phyloP scores from a whole-genome alignment of 768 basidiomycete genomes.

The Mycena epipterygia region DNA sequence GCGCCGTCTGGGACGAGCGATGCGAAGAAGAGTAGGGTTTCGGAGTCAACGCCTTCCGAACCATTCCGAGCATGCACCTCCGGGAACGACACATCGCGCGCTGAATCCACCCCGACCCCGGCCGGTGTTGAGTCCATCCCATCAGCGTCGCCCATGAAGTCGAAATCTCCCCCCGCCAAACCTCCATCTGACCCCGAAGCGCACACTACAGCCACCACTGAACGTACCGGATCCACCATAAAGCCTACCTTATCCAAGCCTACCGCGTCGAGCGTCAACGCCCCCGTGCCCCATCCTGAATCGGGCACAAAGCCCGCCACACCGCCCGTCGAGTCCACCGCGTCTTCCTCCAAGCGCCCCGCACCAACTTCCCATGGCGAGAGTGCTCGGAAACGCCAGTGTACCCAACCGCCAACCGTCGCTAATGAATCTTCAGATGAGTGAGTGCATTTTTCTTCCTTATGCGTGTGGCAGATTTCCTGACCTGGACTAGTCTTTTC shows the following conservation, averaged over 20 bases:
- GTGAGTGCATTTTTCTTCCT: background rate
- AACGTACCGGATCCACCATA: background rate
- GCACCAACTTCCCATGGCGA: background rate
- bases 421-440: background rate
- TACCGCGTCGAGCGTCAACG: no score
- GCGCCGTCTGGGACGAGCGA: background rate
- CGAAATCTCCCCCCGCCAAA: background rate
- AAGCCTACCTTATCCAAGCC: background rate
- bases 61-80: background rate
- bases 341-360: background rate
- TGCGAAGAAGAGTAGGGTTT: constrained; percentile 22
- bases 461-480: background rate
- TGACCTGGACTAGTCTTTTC: background rate
- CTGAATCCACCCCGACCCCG: no score
- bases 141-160: no score
- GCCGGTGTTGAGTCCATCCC: no score
- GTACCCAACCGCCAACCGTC: background rate
- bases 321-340: background rate
- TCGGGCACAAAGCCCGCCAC: background rate
- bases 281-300: no score
- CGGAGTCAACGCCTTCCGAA: background rate
- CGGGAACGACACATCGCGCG: no score
- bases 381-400: constrained; percentile 3
- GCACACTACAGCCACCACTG: no score
- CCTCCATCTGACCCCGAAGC: no score